Percentiles rank a stretch among this genome's conserved stretches.
These are phyloP conservation scores for Pseudopithomyces maydicus DNA, from an alignment of 2,329 filamentous ascomycete genomes.

Conservation along the genomic window DNA sequence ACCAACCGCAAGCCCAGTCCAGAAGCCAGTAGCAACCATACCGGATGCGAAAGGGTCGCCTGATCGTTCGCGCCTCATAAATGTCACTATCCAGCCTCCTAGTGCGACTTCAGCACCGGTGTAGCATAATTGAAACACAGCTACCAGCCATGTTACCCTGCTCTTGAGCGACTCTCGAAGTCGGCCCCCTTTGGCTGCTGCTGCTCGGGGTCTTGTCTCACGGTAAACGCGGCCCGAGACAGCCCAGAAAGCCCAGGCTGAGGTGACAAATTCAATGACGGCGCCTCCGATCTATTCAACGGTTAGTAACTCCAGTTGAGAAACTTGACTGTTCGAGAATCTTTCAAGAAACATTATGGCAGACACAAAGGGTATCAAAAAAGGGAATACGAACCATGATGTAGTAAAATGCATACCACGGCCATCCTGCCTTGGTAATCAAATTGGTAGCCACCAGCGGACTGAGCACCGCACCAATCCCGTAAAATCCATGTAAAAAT, in stretches of 20 bases:
- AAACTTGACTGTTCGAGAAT: too few species aligned
- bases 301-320: neutral
- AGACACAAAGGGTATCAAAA: too few species aligned
- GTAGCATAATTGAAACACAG: constrained; percentile 75
- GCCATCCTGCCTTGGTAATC: constrained; percentile 62
- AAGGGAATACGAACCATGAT: constrained; percentile 61
- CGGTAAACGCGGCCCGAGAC: constrained; percentile 63
- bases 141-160: constrained; percentile 68
- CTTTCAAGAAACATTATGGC: too few species aligned
- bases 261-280: constrained; percentile 59
- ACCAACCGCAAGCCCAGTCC: constrained; percentile 77
- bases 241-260: constrained; percentile 63
- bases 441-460: constrained; percentile 72
- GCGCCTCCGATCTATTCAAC: constrained; percentile 49
- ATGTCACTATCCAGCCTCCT: constrained; percentile 79
- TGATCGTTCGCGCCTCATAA: constrained; percentile 76
- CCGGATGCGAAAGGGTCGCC: constrained; percentile 72
- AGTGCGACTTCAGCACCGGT: constrained; percentile 76
- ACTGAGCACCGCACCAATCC: constrained; percentile 69
- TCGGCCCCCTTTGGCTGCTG: constrained; percentile 49
- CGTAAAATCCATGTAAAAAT: constrained; percentile 71
- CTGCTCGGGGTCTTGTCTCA: constrained; percentile 48
- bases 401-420: constrained; percentile 77
- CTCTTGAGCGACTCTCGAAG: constrained; percentile 53
- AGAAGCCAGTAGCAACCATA: constrained; percentile 77